These are phyloP conservation scores for Intubia oerlemansii DNA, from an alignment of 2,329 filamentous ascomycete genomes.

Conservation along the genomic window DNA sequence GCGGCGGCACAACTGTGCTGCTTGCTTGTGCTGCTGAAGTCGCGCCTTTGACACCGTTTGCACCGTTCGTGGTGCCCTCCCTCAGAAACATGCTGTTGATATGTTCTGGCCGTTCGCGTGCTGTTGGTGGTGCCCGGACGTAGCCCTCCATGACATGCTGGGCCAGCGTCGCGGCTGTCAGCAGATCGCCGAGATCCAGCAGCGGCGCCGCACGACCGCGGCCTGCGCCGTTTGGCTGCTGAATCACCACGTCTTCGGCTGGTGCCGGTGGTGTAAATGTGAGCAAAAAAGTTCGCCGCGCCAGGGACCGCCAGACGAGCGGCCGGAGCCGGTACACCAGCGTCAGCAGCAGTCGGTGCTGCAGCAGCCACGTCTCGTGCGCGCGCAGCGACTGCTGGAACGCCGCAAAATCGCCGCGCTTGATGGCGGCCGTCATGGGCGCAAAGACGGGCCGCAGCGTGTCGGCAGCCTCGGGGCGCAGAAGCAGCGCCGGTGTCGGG, in stretches of 20 bases:
- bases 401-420: conserved; percentile 43
- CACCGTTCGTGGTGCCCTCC: conserved; percentile 20
- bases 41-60: no score
- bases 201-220: conserved; percentile 46
- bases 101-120: conserved; percentile 18
- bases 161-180: conserved; percentile 39
- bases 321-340: conserved; percentile 60
- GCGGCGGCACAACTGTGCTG: conserved; percentile 21
- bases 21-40: no score
- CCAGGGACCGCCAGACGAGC: conserved; percentile 65
- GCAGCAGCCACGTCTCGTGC: conserved; percentile 52
- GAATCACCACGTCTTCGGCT: conserved; percentile 4
- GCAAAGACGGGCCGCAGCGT: conserved; percentile 44
- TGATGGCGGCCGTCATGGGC: conserved; percentile 52
- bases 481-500: conserved; percentile 44
- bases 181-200: conserved; percentile 49
- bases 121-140: conserved; percentile 16
- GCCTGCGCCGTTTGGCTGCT: conserved; percentile 14
- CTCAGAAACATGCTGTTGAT: conserved; percentile 29
- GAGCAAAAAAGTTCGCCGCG: conserved; percentile 56
- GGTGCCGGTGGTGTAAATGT: conserved; percentile 55
- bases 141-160: conserved; percentile 43
- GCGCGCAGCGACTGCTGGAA: conserved; percentile 49
- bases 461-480: conserved; percentile 44
- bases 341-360: conserved; percentile 53